A percentile compares a stretch with the other conserved stretches of the same genome.
Conservation (phyloP, 2,329 filamentous ascomycete genomes). For the Fusarium sp. region DNA sequence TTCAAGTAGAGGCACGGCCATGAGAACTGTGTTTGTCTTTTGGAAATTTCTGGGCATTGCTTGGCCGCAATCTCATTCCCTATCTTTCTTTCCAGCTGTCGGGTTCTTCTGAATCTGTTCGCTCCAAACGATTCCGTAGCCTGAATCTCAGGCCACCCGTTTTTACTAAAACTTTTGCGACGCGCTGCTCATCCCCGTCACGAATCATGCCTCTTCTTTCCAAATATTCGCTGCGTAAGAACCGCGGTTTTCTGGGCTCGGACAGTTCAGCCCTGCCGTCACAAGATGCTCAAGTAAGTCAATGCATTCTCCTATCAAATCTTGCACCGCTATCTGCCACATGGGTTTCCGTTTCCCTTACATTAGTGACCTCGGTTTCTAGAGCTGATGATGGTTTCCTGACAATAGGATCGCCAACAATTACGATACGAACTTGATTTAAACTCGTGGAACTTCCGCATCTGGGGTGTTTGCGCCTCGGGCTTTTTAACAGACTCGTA, state of each 20-base stretch:
- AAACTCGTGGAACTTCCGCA: slow-evolving; percentile 67
- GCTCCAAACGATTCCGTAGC: slow-evolving; percentile 1
- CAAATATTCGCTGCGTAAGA: slow-evolving; percentile 52
- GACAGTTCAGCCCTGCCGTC: slow-evolving; percentile 65
- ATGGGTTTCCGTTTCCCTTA: slow-evolving; percentile 30
- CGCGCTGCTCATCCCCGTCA: slow-evolving; percentile 37
- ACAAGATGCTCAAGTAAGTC: slow-evolving; percentile 62
- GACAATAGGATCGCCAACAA: slow-evolving; percentile 62
- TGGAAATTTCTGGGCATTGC: slow-evolving; percentile 26
- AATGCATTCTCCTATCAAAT: slow-evolving; percentile 14
- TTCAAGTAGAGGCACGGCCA: slow-evolving; percentile 30
- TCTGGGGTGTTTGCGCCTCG: slow-evolving; percentile 68
- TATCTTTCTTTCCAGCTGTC: slow-evolving; percentile 12
- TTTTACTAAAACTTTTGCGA: slow-evolving; percentile 28
- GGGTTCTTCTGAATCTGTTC: slow-evolving; percentile 19
- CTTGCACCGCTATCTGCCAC: slow-evolving; percentile 14
- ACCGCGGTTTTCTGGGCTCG: slow-evolving; percentile 64
- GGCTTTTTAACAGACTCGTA: slow-evolving; percentile 68
- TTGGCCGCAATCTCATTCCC: slow-evolving; percentile 30
- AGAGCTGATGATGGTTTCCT: slow-evolving; percentile 30
- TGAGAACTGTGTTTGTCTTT: slow-evolving; percentile 30
- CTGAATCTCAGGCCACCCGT: slow-evolving; percentile 30
- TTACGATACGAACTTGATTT: slow-evolving; percentile 66
- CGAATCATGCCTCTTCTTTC: slow-evolving; percentile 51
- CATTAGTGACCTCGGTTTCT: slow-evolving; percentile 11